These are phyloP conservation scores for Didymella exigua DNA, from an alignment of 2,329 filamentous ascomycete genomes.

Conservation along the genomic window DNA sequence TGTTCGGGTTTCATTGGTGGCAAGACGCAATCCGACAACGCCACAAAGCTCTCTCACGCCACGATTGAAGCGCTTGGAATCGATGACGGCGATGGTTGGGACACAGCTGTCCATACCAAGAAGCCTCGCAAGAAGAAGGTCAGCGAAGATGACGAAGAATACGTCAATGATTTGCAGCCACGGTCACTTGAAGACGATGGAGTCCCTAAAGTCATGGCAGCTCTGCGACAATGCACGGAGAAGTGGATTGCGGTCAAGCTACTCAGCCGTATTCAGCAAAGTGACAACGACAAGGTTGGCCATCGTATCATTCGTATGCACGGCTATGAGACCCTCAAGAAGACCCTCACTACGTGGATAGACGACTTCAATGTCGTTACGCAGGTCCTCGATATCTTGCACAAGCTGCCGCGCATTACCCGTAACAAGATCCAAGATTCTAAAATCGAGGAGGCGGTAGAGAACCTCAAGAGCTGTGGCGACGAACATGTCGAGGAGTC, in stretches of 20 bases:
- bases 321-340: constrained; percentile 93
- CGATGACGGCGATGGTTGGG: constrained; percentile 90
- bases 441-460: constrained; percentile 84
- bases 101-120: constrained; percentile 86
- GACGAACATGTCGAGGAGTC: constrained; percentile 77
- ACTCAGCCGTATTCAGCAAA: constrained; percentile 83
- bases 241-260: constrained; percentile 99
- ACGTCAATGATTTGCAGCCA: constrained; percentile 85
- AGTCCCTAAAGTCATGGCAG: constrained; percentile 93
- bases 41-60: constrained; percentile 85
- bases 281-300: constrained; percentile 83
- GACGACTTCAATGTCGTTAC: constrained; percentile 89
- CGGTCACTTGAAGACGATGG: constrained; percentile 79
- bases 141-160: constrained; percentile 91
- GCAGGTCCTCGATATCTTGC: constrained; percentile 87
- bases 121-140: constrained; percentile 91
- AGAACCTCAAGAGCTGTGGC: constrained; percentile 68
- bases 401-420: constrained; percentile 86
- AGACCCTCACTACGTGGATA: constrained; percentile 80
- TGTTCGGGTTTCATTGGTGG: constrained; percentile 97
- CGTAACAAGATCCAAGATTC: constrained; percentile 97
- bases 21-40: constrained; percentile 95
- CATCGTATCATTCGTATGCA: constrained; percentile 94
- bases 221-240: constrained; percentile 96
- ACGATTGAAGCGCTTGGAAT: constrained; percentile 96